Evolutionary conservation across 768 basidiomycete genomes (phyloP).

Genomic region (Rhizopogon vesiculosus): DNA sequence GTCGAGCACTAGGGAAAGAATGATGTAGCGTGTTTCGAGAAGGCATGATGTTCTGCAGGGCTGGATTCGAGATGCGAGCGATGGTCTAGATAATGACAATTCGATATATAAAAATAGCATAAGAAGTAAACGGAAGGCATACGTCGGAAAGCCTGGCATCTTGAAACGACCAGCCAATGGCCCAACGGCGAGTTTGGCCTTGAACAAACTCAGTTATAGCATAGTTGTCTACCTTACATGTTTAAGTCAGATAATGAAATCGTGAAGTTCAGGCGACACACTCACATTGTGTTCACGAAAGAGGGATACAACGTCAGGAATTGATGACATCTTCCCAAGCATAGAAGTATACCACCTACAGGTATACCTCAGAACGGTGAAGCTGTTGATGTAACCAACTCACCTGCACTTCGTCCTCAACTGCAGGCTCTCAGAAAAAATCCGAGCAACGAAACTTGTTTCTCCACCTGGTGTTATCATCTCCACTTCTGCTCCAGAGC

Average conservation of each 20-base stretch:
- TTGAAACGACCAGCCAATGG: constrained; percentile 79
- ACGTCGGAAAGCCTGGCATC: constrained; percentile 73
- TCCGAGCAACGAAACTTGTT: constrained; percentile 64
- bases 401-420: constrained; percentile 56
- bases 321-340: constrained; percentile 81
- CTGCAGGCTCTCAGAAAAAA: constrained; percentile 69
- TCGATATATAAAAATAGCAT: not conserved
- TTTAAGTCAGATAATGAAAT: not conserved
- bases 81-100: constrained; percentile 28
- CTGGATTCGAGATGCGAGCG: constrained; percentile 33
- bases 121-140: constrained; percentile 22
- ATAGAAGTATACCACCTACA: constrained; percentile 90
- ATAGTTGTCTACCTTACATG: constrained; percentile 75
- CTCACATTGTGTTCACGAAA: constrained; percentile 45
- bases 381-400: constrained; percentile 2
- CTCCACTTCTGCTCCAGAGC: constrained; percentile 82
- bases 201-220: constrained; percentile 80
- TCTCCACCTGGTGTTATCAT: constrained; percentile 92
- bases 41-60: constrained; percentile 52
- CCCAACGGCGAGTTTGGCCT: constrained; percentile 91
- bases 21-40: constrained; percentile 51
- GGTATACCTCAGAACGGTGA: not conserved
- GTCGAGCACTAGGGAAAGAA: constrained; percentile 16
- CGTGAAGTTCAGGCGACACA: not conserved
- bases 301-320: constrained; percentile 52